These are phyloP conservation scores for Aspergillus hiratsukae DNA, from an alignment of 2,329 filamentous ascomycete species.

Conservation along the genomic window DNA sequence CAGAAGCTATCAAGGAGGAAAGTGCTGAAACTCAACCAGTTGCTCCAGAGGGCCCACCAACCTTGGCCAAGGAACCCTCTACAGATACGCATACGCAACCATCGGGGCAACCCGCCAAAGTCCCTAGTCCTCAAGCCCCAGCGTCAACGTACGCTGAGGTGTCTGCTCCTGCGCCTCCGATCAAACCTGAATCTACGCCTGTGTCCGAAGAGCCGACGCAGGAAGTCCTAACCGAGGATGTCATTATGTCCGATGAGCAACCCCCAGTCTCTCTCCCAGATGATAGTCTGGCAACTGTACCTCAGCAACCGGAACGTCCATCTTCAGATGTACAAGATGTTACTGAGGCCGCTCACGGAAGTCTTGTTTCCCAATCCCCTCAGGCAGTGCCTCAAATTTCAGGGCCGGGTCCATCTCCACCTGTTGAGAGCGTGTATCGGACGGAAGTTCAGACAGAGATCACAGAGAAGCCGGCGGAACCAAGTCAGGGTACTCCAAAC, in stretches of 20 bases:
- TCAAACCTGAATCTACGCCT: neutral
- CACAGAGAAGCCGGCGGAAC: slow-evolving; percentile 7
- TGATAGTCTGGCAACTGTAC: neutral
- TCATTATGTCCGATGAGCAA: slow-evolving; percentile 14
- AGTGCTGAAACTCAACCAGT: slow-evolving; percentile 1
- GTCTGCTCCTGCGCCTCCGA: neutral
- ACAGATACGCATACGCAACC: slow-evolving; percentile 3
- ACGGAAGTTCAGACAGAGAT: slow-evolving; percentile 1
- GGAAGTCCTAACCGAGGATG: slow-evolving; percentile 9
- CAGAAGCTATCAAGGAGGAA: slow-evolving; percentile 3
- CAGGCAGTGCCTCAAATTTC: slow-evolving; percentile 2
- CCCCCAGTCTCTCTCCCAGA: slow-evolving; percentile 2
- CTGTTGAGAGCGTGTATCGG: neutral
- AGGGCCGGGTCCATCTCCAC: neutral
- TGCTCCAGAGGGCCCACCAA: slow-evolving; percentile 1
- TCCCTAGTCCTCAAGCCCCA: slow-evolving; percentile 1
- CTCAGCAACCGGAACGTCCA: slow-evolving; percentile 4
- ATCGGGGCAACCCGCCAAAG: neutral
- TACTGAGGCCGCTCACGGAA: slow-evolving; percentile 1
- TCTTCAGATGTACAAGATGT: neutral
- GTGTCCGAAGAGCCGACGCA: neutral
- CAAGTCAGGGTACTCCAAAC: slow-evolving; percentile 7
- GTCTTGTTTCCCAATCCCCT: neutral
- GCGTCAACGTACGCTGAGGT: neutral
- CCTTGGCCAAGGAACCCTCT: neutral